A percentile compares a stretch with the other conserved stretches of the same genome.
phyloP scores from a whole-genome alignment of 371 early-diverging fungal genomes.

The Actinomortierella wolfii region DNA sequence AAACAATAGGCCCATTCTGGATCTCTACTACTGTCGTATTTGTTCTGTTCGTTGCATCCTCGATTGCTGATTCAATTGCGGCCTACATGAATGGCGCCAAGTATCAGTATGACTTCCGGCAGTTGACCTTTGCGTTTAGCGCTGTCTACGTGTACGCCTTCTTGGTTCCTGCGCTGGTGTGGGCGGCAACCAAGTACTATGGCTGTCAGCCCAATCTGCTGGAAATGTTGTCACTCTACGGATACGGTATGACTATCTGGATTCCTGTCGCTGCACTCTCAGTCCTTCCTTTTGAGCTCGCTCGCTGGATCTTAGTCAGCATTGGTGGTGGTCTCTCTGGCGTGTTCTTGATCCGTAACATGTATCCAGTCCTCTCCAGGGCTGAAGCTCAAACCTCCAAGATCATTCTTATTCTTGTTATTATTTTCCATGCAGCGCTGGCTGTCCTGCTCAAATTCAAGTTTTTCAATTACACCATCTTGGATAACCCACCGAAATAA shows the following conservation, averaged over 20 bases:
- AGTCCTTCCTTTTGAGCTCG: slow-evolving; percentile 11
- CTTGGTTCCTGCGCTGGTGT: slow-evolving; percentile 74
- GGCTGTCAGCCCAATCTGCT: slow-evolving; percentile 79
- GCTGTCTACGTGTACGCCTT: slow-evolving; percentile 84
- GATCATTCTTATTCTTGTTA: slow-evolving; percentile 67
- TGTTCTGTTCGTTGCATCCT: slow-evolving; percentile 87
- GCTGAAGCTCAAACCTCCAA: slow-evolving; percentile 68
- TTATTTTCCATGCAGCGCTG: slow-evolving; percentile 72
- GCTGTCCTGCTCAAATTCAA: slow-evolving; percentile 80
- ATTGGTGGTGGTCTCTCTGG: slow-evolving; percentile 17
- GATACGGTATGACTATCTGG: slow-evolving; percentile 92
- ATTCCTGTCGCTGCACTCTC: slow-evolving; percentile 83
- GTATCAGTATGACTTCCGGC: slow-evolving; percentile 78
- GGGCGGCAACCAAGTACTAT: slow-evolving; percentile 86
- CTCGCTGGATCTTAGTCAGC: slow-evolving; percentile 23
- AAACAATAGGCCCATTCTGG: slow-evolving; percentile 90
- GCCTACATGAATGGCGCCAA: slow-evolving; percentile 60
- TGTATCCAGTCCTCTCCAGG: slow-evolving; percentile 67
- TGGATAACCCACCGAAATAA: too few relatives aligned
- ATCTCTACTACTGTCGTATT: slow-evolving; percentile 94
- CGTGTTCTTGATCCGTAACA: slow-evolving; percentile 49
- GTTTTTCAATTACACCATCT: slow-evolving; percentile 60
- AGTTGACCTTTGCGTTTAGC: slow-evolving; percentile 78
- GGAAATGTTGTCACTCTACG: slow-evolving; percentile 86
- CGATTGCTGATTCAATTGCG: slow-evolving; percentile 82